phyloP scores from a whole-genome alignment of 305 asterid genomes.

The Fraxinus greggii region DNA sequence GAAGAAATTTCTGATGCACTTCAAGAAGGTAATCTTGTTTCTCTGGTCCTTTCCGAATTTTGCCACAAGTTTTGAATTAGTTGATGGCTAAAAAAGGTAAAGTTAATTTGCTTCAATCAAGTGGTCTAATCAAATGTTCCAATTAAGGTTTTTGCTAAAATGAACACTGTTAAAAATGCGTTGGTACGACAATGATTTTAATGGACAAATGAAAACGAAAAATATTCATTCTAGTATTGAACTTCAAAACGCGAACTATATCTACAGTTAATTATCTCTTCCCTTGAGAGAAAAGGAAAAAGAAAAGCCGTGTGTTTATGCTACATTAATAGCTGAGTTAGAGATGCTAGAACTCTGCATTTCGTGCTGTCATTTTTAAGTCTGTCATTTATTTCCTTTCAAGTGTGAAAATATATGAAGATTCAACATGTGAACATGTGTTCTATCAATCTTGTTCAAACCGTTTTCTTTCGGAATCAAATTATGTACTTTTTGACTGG shows the following conservation, averaged over 20 bases:
- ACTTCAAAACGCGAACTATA: neutral
- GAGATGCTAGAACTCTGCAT: neutral
- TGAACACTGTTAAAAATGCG: neutral
- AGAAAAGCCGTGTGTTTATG: neutral
- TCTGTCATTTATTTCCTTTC: neutral
- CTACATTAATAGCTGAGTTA: neutral
- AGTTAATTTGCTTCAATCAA: neutral
- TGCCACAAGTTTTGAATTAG: neutral
- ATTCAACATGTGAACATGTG: neutral
- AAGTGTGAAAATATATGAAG: neutral
- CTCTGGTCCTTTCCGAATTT: neutral
- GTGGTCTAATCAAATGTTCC: neutral
- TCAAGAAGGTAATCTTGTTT: slow-evolving; percentile 42
- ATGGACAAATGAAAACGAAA: neutral
- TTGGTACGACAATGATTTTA: neutral
- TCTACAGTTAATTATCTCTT: neutral
- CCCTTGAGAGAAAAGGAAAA: neutral
- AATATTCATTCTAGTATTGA: neutral
- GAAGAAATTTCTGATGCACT: slow-evolving; percentile 59
- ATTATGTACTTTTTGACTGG: neutral
- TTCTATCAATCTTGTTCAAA: neutral
- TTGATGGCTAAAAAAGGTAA: neutral
- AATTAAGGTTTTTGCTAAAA: neutral
- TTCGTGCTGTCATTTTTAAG: neutral
- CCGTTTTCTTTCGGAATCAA: neutral